Evolutionary conservation across 495 filamentous ascomycete genomes (phyloP), one percentile per base, ranked within the genome.

Genomic region (Cryomyces antarcticus): DNA sequence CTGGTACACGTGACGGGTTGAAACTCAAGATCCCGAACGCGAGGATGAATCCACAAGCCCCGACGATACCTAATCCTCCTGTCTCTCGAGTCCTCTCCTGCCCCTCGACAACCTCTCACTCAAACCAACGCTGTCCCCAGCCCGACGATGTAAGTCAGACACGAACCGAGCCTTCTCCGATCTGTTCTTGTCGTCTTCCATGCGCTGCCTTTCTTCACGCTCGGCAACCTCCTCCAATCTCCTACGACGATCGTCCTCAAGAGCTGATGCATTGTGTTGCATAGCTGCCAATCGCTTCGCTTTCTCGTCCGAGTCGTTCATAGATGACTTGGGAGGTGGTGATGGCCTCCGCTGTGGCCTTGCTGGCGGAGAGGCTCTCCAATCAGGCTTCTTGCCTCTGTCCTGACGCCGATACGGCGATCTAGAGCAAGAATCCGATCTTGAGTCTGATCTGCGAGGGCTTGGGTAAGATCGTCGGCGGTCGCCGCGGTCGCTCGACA

Each of bases 261-360:
- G 66, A 9, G 80, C 71, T 3, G 67, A 65, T n/a, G 89, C 89
- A 42, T 82, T 82, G 27, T 71, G 69, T 52, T 85, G 82, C 89
- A 97, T 97, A 31, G 77, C 80, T 12, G 80, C 83, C 4, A 96
- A 64, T 53, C 81, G 88, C 13, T 68, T 63, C 6, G 69, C 71
- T 3, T 70, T 71, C 45, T 80, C 74, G 11, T 67, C 62, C 31
- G 67, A 62, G 2, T 54, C 54, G 7, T 62, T 57, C 4, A 7
- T 17, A 10, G 9, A 6, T 12, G 6, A 7, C 7, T 17, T 10
- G 7, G 7, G 37, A 17, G 9, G 9, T 6, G 37, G 17, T 6
- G 37, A 27, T 35, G 31, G 7, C 7, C 24, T 39, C 11, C 40
- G 12, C 24, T 12, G 33, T 7, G 33, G 33, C 7, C 33, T 7